Evolutionary conservation across 139 green algal genomes (phyloP), one percentile per base, ranked within the genome.

Genomic region (Chlorella sp.): DNA sequence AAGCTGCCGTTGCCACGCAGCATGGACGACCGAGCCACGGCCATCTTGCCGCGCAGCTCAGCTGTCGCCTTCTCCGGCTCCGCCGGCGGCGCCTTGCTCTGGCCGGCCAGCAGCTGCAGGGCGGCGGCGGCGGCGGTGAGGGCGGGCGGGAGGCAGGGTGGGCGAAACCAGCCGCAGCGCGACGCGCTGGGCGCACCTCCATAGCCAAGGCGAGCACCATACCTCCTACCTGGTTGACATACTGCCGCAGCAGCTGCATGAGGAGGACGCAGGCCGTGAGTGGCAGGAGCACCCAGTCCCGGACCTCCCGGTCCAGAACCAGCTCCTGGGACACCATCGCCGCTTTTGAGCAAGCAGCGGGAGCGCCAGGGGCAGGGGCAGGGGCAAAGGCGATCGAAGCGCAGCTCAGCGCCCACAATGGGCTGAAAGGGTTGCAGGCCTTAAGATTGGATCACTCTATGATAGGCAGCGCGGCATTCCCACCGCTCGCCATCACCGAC

Each of bases 261-360:
- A 99, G 91, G 7, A 98, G 84, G 34, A 99, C 97, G 78, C 93
- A 94, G 0, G 96, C 32, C 2, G 97, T 99, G 18, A 99, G 91
- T 1, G 97, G 97, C 30, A 99, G 94, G 57, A 99, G 95, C 30
- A 99, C 96, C 97, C 97, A 99, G 92, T 98, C 91, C 26, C 97
- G 90, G 16, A 99, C 95, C 40, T 95, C 91, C 7, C 91, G 76
- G 85, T 98, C 96, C 18, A 99, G 91, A 37, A 97, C 93, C 11
- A 98, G 87, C 61, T 94, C 91, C 37, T 94, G 89, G n/a, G 83
- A 83, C 37, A 73, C 76, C 90, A 88, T 71, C 21, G 64, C 64
- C 2, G 64, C 64, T 71, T 9, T 12, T 34, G 7, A 22, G 82
- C 64, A 36, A 21, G 16, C 34, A 36, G 32, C 60, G n/a, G 81